These are phyloP conservation scores for Mucor velutinosus DNA, from an alignment of 371 early-diverging fungal species.

Conservation along the genomic window DNA sequence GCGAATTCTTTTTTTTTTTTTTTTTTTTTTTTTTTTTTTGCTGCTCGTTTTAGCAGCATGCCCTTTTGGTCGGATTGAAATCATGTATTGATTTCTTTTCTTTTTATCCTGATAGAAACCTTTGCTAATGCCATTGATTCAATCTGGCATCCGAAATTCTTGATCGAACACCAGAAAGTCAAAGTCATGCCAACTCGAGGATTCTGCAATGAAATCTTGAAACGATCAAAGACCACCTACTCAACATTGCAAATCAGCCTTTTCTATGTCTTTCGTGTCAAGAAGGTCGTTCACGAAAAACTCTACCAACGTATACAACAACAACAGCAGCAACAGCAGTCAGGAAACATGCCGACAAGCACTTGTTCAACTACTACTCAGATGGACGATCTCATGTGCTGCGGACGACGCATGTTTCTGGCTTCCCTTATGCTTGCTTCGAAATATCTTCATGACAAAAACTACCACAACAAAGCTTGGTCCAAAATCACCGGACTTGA, in stretches of 20 bases:
- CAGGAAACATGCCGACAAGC: slow-evolving; percentile 10
- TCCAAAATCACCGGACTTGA: slow-evolving; percentile 71
- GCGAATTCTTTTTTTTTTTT: not conserved
- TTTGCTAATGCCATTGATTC: slow-evolving; percentile 39
- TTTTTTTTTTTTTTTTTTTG: not conserved
- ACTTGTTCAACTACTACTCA: not conserved
- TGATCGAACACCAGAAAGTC: slow-evolving; percentile 38
- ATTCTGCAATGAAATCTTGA: slow-evolving; percentile 73
- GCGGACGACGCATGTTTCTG: slow-evolving; percentile 75
- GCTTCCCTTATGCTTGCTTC: slow-evolving; percentile 73
- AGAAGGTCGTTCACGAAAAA: slow-evolving; percentile 37
- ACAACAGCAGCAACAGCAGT: not conserved
- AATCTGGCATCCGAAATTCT: slow-evolving; percentile 44
- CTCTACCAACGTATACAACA: slow-evolving; percentile 17
- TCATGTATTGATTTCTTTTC: slow-evolving; percentile 1
- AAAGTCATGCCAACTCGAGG: slow-evolving; percentile 50
- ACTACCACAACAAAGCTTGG: slow-evolving; percentile 78
- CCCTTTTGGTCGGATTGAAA: not conserved
- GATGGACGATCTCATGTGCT: slow-evolving; percentile 52
- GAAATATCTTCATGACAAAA: slow-evolving; percentile 73
- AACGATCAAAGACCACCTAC: slow-evolving; percentile 73
- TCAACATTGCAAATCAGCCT: slow-evolving; percentile 76
- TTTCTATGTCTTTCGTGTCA: slow-evolving; percentile 63
- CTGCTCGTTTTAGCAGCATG: not conserved
- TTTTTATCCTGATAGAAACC: slow-evolving; percentile 14